phyloP scores from a whole-genome alignment of 1,139 yeast species.

The Geotrichum histeridarum region DNA sequence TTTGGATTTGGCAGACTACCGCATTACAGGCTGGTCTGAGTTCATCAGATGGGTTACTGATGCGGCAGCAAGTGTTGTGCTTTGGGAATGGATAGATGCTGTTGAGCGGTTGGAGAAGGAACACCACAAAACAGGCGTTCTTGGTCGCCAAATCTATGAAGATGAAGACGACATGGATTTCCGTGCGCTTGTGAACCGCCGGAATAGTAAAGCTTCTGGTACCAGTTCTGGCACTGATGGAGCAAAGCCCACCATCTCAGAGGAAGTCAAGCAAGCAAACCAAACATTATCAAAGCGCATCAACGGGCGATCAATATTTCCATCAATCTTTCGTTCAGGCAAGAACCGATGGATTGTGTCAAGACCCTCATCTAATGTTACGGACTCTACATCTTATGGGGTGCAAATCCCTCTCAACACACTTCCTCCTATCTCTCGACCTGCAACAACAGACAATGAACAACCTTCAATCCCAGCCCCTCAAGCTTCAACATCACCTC shows the following conservation, averaged over 20 bases:
- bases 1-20: constrained; percentile 67
- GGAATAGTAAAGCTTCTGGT: not conserved
- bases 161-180: constrained; percentile 43
- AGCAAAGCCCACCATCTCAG: not conserved
- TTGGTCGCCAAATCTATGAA: constrained; percentile 75
- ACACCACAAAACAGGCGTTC: constrained; percentile 70
- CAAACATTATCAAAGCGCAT: constrained; percentile 7
- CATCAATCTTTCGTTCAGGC: constrained; percentile 3
- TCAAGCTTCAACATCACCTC: constrained; percentile 1
- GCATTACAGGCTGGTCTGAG: constrained; percentile 71
- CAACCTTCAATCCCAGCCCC: not conserved
- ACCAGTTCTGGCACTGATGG: not conserved
- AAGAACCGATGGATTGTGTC: constrained; percentile 15
- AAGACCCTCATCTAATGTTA: constrained; percentile 15
- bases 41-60: constrained; percentile 59
- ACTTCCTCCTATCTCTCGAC: constrained; percentile 1
- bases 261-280: not conserved
- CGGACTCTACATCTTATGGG: constrained; percentile 18
- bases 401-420: constrained; percentile 10
- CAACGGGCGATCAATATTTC: constrained; percentile 11
- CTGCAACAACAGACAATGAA: constrained; percentile 5
- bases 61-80: constrained; percentile 51
- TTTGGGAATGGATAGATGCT: constrained; percentile 90
- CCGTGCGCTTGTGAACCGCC: not conserved
- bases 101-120: constrained; percentile 55